Evolutionary conservation across 768 basidiomycete genomes (phyloP).

Genomic region (Sporobolomyces phaffii): DNA sequence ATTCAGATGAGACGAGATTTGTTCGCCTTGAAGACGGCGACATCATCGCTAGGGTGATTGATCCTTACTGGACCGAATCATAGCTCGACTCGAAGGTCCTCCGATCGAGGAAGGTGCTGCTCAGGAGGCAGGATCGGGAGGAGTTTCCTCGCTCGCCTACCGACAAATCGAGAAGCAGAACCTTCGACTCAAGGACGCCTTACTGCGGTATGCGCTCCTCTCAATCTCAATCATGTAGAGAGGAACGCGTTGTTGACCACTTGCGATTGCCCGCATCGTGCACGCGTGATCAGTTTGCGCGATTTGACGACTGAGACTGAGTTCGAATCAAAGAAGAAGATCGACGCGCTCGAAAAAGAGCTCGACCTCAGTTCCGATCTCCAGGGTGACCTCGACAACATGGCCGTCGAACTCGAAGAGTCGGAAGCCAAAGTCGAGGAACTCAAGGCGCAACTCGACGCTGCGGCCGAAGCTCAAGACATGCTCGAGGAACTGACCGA

Average conservation of each 20-base stretch:
- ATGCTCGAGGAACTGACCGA: constrained; percentile 93
- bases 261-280: not conserved
- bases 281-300: constrained; percentile 56
- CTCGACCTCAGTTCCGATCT: constrained; percentile 69
- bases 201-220: constrained; percentile 59
- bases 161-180: constrained; percentile 95
- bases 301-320: constrained; percentile 85
- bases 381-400: constrained; percentile 62
- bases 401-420: constrained; percentile 72
- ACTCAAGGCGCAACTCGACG: constrained; percentile 87
- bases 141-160: constrained; percentile 49
- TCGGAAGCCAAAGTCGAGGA: constrained; percentile 90
- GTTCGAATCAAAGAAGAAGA: constrained; percentile 68
- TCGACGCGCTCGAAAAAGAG: constrained; percentile 85
- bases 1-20: no score
- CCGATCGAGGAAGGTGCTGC: constrained; percentile 43
- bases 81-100: constrained; percentile 42
- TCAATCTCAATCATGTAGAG: not conserved
- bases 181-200: constrained; percentile 86
- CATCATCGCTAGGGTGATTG: no score
- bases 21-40: no score
- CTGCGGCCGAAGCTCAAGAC: constrained; percentile 90
- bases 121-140: constrained; percentile 43
- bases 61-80: no score
- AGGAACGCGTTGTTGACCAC: not conserved